Evolutionary conservation across 192 early-diverging fungal species (phyloP), one percentile per base, ranked within the genome.

Genomic region (Umbelopsis vinacea): DNA sequence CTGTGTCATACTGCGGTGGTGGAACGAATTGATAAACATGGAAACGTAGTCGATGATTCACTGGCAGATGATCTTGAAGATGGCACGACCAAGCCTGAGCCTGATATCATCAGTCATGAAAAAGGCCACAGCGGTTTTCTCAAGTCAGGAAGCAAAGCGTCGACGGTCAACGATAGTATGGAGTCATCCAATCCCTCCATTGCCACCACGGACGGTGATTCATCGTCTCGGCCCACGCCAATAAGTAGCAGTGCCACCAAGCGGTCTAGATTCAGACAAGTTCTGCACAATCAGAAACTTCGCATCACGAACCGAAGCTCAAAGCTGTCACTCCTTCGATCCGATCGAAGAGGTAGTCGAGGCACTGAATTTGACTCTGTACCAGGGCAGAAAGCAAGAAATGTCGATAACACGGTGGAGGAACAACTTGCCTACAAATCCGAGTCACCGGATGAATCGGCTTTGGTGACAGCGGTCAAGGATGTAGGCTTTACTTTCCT

Each of bases 1-100:
- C 84, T 97, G 0, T 99, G 97, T 76, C 96, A 99, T 79, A 98
- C 97, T 0, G 97, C 97, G 1, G 85, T 99, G 11, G 91, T 96
- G 1, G 96, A 98, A 35, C 72, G 73, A 11, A 37, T 81, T 17
- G 87, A 78, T 43, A 81, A 83, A 35, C 82, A 84, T n/a, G 81
- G 81, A 43, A 84, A 80, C 55, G 79, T 77, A 4, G 81, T 84
- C 47, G 77, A 70, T 35, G 80, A 76, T 15, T 29, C 29, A 21
- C 26, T 37, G 47, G 67, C 52, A 6, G 74, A 79, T 48, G 76
- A 69, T 22, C 53, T 23, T 12, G 53, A 73, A 9, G 76, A 80
- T 37, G 88, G 76, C 66, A 74, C 77, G 52, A 72, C 48, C 74
- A 47, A 54, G 15, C n/a, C 79, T 17, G 57, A 63, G 9, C 57